Evolutionary conservation across 176 grass and related monocot species (phyloP).

Genomic region (Echinochloa phyllopogon): DNA sequence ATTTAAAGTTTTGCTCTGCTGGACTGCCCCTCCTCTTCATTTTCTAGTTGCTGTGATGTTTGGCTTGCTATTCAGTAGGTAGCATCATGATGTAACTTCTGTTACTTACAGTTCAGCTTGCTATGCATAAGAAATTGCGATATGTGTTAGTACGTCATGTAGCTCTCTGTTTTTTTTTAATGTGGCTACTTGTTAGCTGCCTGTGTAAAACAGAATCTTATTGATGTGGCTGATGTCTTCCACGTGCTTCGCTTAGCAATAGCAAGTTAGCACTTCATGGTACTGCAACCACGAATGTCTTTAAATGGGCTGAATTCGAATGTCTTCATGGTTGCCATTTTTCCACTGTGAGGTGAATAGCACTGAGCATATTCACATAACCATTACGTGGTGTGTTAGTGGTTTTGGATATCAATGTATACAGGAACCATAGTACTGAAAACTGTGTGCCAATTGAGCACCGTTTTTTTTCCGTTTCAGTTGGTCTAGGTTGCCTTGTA

Average conservation of each 20-base stretch:
- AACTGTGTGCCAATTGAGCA: not conserved
- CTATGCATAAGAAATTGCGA: not conserved
- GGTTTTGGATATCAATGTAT: not conserved
- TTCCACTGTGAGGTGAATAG: not conserved
- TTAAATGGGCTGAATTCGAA: not conserved
- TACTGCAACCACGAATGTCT: not conserved
- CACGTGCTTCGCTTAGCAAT: slow-evolving; percentile 15
- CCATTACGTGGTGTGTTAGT: not conserved
- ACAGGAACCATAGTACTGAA: not conserved
- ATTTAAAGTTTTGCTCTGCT: not conserved
- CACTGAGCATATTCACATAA: not conserved
- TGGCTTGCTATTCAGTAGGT: slow-evolving; percentile 7
- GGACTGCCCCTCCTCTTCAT: not conserved
- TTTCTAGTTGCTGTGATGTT: slow-evolving; percentile 33
- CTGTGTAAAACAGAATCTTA: not conserved
- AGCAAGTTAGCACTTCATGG: not conserved
- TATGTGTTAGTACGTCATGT: slow-evolving; percentile 1
- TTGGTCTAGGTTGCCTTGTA: not conserved
- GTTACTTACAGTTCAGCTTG: not conserved
- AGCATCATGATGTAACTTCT: not conserved
- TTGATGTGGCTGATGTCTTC: not conserved
- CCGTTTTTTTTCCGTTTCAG: not conserved
- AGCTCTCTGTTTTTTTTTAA: not conserved
- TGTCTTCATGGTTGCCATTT: not conserved
- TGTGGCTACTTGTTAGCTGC: not conserved